These are phyloP conservation scores for Kokia cookei DNA, from an alignment of 441 rosid species.

Conservation along the genomic window DNA sequence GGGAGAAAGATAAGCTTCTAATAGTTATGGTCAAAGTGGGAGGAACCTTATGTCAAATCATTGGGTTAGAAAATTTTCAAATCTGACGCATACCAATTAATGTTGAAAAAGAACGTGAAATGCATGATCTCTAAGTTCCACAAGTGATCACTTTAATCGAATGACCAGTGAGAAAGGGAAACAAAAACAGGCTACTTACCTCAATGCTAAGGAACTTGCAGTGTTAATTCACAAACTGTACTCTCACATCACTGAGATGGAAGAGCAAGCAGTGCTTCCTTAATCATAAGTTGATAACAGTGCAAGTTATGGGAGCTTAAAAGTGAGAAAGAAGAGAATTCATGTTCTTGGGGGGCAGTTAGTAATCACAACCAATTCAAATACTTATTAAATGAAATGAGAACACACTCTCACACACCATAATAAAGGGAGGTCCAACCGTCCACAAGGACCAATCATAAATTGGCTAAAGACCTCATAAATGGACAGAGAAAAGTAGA, in stretches of 20 bases:
- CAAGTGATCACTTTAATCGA: not conserved
- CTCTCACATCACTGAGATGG: not conserved
- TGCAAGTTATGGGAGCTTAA: not conserved
- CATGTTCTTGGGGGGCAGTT: constrained; percentile 6
- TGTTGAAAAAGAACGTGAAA: not conserved
- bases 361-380: not conserved
- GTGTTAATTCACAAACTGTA: not conserved
- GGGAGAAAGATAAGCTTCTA: not conserved
- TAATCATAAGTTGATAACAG: not conserved
- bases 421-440: constrained; percentile 19
- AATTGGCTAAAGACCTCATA: constrained; percentile 5
- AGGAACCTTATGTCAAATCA: not conserved
- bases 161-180: not conserved
- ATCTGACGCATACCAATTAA: not conserved
- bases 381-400: not conserved
- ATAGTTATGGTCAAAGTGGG: not conserved
- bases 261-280: not conserved
- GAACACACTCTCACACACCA: not conserved
- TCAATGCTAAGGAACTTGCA: not conserved
- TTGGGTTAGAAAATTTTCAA: not conserved
- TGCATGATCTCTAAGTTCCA: constrained; percentile 2
- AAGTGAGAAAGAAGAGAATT: not conserved
- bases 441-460: not conserved
- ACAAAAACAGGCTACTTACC: constrained; percentile 1
- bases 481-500: not conserved